A percentile compares a stretch with the other conserved stretches of the same genome.
Evolutionary conservation across 345 rosid species (phyloP).

Genomic region (Geranium rotundifolium): DNA sequence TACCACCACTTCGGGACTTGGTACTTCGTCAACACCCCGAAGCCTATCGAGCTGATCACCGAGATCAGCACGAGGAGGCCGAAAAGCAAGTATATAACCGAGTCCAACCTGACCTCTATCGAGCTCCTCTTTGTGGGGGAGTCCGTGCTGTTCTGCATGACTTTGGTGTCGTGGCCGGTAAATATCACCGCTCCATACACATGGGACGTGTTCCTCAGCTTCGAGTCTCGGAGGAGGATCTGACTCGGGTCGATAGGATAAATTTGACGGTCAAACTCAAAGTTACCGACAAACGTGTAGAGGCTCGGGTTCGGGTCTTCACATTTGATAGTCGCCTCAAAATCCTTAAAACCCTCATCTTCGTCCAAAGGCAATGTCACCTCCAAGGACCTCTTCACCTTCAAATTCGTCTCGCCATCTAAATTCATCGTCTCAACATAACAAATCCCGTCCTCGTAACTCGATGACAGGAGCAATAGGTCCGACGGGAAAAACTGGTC

Average conservation of each 20-base stretch:
- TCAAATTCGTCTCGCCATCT: constrained; percentile 94
- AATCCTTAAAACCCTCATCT: constrained; percentile 51
- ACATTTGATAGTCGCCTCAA: constrained; percentile 52
- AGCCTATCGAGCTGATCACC: constrained; percentile 74
- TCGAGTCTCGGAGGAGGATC: constrained; percentile 92
- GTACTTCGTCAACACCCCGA: constrained; percentile 63
- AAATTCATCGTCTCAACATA: constrained; percentile 99
- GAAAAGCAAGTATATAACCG: constrained; percentile 77
- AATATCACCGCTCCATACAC: constrained; percentile 75
- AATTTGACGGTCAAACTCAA: constrained; percentile 50
- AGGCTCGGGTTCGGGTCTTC: constrained; percentile 95
- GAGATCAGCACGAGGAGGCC: constrained; percentile 59
- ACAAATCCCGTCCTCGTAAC: constrained; percentile 92
- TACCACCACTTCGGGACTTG: constrained; percentile 85
- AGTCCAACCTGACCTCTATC: constrained; percentile 83
- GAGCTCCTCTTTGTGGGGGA: constrained; percentile 88
- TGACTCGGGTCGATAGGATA: constrained; percentile 75
- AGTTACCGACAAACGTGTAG: constrained; percentile 76
- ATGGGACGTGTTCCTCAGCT: constrained; percentile 77
- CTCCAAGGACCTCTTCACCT: constrained; percentile 76
- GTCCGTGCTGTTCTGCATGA: constrained; percentile 79
- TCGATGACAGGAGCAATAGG: constrained; percentile 71
- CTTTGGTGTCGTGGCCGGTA: constrained; percentile 90
- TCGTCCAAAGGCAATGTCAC: constrained; percentile 52
- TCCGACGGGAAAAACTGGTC: constrained; percentile 95